Percentiles rank a stretch among this genome's conserved stretches.
Conservation (phyloP, 306 rosid genomes). For the Amphicarpaea edgeworthii region DNA sequence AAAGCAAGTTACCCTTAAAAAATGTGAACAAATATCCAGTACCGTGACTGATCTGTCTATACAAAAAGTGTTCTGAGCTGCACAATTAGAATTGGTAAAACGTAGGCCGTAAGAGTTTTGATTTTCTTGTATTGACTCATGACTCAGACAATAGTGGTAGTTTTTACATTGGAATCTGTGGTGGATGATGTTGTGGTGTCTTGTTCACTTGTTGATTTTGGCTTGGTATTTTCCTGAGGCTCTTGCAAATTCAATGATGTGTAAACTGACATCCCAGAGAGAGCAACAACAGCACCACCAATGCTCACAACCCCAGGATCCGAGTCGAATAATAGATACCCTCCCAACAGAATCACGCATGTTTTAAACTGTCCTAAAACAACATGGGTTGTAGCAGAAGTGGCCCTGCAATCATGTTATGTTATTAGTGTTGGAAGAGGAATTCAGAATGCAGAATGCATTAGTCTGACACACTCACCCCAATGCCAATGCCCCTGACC, state of each 20-base stretch:
- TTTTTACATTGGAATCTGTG: conserved; percentile 49
- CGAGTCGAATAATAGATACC: conserved; percentile 51
- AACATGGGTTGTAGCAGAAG: conserved; percentile 94
- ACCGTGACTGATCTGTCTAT: conserved; percentile 34
- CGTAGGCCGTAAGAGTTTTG: conserved; percentile 19
- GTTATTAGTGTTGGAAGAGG: conserved; percentile 32
- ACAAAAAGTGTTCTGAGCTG: conserved; percentile 18
- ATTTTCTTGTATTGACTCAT: not conserved
- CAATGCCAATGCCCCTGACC: conserved; percentile 98
- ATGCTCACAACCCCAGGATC: conserved; percentile 62
- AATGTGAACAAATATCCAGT: conserved; percentile 2
- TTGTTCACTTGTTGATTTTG: conserved; percentile 47
- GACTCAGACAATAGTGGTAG: conserved; percentile 47
- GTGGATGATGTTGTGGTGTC: conserved; percentile 36
- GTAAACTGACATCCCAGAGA: conserved; percentile 54
- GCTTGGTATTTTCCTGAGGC: conserved; percentile 47
- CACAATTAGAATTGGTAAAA: conserved; percentile 45
- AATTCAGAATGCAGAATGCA: too few species aligned
- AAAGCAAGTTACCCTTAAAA: not conserved
- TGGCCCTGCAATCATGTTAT: conserved; percentile 69
- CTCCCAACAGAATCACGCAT: conserved; percentile 74
- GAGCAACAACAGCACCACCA: conserved; percentile 55
- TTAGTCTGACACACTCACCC: too few species aligned
- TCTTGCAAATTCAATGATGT: conserved; percentile 50
- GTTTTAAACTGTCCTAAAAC: conserved; percentile 96